Percentiles rank a stretch among this genome's conserved stretches.
Conservation (phyloP, 208 protist species). For the Trypanosoma conorhini region DNA sequence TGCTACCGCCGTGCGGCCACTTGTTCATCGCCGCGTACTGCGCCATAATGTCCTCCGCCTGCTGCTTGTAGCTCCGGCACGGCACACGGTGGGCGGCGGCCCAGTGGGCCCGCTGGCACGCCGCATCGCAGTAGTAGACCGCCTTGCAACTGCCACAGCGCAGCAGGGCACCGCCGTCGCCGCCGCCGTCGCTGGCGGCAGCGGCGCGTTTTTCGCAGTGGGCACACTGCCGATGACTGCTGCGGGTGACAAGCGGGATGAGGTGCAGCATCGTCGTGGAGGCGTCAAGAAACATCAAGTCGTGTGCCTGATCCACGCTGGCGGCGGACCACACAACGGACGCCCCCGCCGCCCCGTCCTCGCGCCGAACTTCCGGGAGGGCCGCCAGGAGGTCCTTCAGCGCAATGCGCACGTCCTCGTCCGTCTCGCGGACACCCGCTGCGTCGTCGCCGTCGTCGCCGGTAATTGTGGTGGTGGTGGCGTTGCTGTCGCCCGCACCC, state of each 20-base stretch:
- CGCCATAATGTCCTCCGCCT: constrained; percentile 34
- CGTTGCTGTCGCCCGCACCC: not conserved
- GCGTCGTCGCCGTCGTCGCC: not conserved
- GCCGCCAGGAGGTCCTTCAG: constrained; percentile 67
- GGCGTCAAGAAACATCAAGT: constrained; percentile 85
- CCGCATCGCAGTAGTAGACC: constrained; percentile 75
- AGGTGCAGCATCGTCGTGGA: constrained; percentile 71
- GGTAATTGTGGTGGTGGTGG: too few relatives aligned
- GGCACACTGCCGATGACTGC: constrained; percentile 50
- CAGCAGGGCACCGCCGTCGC: constrained; percentile 31
- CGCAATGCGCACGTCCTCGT: constrained; percentile 78
- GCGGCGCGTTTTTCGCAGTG: constrained; percentile 41
- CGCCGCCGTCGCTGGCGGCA: not conserved
- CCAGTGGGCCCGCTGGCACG: constrained; percentile 77
- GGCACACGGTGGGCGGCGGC: constrained; percentile 45
- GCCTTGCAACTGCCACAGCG: constrained; percentile 83
- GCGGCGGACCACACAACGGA: constrained; percentile 42
- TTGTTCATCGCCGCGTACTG: constrained; percentile 58
- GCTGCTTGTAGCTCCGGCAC: constrained; percentile 65
- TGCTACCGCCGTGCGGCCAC: constrained; percentile 14
- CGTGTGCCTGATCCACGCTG: constrained; percentile 53
- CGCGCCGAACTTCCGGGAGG: constrained; percentile 33
- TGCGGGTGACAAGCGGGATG: constrained; percentile 62
- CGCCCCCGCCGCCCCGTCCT: not conserved
- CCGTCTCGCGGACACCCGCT: constrained; percentile 27